Conservation (phyloP, 495 filamentous ascomycete genomes). For the Pseudoneurospora amorphoporcata region DNA sequence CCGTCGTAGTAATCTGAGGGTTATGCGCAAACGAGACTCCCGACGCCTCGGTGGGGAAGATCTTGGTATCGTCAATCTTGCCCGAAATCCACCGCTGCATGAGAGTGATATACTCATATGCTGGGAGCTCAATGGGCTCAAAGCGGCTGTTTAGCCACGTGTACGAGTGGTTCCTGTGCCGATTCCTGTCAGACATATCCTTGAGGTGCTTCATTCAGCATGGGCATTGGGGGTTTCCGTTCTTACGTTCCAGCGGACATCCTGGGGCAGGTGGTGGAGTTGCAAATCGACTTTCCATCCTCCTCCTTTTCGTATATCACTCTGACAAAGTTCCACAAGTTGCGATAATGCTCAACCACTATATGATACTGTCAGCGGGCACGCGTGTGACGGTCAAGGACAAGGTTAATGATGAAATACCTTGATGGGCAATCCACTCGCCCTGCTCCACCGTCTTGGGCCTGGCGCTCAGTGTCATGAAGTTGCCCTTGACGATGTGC, state of each 20-base stretch:
- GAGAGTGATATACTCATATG: slow-evolving; percentile 77
- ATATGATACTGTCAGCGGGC: slow-evolving; percentile 3
- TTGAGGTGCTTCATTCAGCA: slow-evolving; percentile 8
- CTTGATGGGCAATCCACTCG: slow-evolving; percentile 92
- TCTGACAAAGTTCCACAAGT: slow-evolving; percentile 73
- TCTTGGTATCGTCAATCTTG: slow-evolving; percentile 76
- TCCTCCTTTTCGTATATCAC: slow-evolving; percentile 72
- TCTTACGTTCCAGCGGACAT: slow-evolving; percentile 86
- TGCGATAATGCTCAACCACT: slow-evolving; percentile 88
- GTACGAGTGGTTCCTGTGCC: slow-evolving; percentile 65
- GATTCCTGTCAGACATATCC: slow-evolving; percentile 2
- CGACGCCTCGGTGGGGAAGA: slow-evolving; percentile 71
- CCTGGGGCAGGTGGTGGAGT: slow-evolving; percentile 67
- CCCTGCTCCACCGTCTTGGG: slow-evolving; percentile 82
- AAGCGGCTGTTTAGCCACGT: slow-evolving; percentile 71
- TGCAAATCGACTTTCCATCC: slow-evolving; percentile 67
- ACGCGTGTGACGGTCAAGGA: neutral
- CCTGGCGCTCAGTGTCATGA: slow-evolving; percentile 84
- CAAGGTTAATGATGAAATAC: slow-evolving; percentile 35
- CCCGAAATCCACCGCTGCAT: slow-evolving; percentile 91
- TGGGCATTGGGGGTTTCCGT: slow-evolving; percentile 9
- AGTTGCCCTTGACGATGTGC: slow-evolving; percentile 90
- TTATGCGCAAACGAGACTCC: slow-evolving; percentile 46
- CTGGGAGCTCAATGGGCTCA: slow-evolving; percentile 59
- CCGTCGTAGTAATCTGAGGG: slow-evolving; percentile 45